phyloP scores from a whole-genome alignment of 768 basidiomycete species.

The Boletus reticulatus region DNA sequence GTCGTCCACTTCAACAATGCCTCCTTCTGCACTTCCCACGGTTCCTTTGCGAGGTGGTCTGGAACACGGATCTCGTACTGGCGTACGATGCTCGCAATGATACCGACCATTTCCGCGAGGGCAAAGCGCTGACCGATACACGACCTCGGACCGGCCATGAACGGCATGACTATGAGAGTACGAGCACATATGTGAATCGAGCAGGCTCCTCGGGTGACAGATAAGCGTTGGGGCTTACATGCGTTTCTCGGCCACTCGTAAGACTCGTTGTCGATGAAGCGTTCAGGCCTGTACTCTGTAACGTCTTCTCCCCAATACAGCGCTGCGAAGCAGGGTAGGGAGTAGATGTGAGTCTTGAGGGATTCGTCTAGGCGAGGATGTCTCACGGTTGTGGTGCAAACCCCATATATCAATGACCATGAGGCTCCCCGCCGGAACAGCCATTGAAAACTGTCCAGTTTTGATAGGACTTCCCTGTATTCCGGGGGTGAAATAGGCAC shows the following conservation, averaged over 20 bases:
- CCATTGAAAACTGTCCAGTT: slow-evolving; percentile 32
- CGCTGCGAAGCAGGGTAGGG: slow-evolving; percentile 26
- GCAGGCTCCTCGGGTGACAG: too few relatives aligned
- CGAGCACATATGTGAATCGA: too few relatives aligned
- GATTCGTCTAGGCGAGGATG: not conserved
- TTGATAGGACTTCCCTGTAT: slow-evolving; percentile 15
- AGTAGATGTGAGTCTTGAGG: not conserved
- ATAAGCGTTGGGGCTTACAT: slow-evolving; percentile 30
- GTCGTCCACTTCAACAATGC: slow-evolving; percentile 37
- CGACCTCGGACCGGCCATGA: slow-evolving; percentile 43
- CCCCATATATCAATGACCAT: slow-evolving; percentile 42
- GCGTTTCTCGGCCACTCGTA: slow-evolving; percentile 54
- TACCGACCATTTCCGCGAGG: slow-evolving; percentile 38
- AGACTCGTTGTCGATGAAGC: slow-evolving; percentile 47
- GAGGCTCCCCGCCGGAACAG: slow-evolving; percentile 38
- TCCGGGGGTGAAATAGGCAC: slow-evolving; percentile 33
- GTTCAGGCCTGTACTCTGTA: slow-evolving; percentile 45
- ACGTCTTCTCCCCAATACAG: slow-evolving; percentile 49
- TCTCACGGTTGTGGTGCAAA: slow-evolving; percentile 46
- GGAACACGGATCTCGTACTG: slow-evolving; percentile 42
- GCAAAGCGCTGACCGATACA: slow-evolving; percentile 54
- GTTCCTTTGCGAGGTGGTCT: slow-evolving; percentile 28
- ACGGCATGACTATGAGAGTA: slow-evolving; percentile 36
- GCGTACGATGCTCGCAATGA: slow-evolving; percentile 43
- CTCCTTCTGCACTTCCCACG: slow-evolving; percentile 34